These are phyloP conservation scores for Ophiostoma angusticollis DNA, from an alignment of 2,329 filamentous ascomycete species.

Conservation along the genomic window DNA sequence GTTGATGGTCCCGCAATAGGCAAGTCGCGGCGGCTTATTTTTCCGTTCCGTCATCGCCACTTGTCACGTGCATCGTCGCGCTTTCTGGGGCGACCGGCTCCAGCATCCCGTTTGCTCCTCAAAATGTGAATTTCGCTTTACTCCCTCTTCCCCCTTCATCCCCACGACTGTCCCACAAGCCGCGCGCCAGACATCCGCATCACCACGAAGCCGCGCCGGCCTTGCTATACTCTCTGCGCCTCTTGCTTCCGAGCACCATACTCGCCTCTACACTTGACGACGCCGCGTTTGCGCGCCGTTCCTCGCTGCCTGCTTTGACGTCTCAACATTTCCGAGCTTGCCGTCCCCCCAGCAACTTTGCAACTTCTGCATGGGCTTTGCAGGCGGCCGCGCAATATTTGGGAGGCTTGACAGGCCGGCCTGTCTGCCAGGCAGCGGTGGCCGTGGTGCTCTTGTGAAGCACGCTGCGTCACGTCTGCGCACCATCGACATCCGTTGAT, in stretches of 20 bases:
- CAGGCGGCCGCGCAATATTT: conserved; percentile 13
- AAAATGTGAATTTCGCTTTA: not conserved
- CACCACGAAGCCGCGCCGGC: not conserved
- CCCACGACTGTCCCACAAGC: not conserved
- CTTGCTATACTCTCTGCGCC: not conserved
- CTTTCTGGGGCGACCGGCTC: too few species aligned
- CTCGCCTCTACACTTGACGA: not conserved
- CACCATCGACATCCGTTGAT: not conserved
- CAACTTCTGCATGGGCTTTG: conserved; percentile 11
- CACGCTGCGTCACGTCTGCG: not conserved
- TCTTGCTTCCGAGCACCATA: not conserved
- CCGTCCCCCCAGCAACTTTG: not conserved
- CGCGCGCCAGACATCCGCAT: not conserved
- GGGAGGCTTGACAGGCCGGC: conserved; percentile 35
- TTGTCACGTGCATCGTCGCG: too few species aligned
- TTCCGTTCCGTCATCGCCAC: too few species aligned
- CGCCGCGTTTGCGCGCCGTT: conserved; percentile 1
- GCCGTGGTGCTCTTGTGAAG: not conserved
- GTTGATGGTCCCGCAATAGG: too few species aligned
- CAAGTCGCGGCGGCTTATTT: too few species aligned
- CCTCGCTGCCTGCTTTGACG: not conserved
- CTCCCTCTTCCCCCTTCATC: not conserved
- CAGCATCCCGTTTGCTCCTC: too few species aligned
- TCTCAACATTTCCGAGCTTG: not conserved
- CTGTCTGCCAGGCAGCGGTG: conserved; percentile 25